Percentiles rank a stretch among this genome's conserved stretches.
Conservation (phyloP, 306 rosid genomes). For the Vicia sativa region DNA sequence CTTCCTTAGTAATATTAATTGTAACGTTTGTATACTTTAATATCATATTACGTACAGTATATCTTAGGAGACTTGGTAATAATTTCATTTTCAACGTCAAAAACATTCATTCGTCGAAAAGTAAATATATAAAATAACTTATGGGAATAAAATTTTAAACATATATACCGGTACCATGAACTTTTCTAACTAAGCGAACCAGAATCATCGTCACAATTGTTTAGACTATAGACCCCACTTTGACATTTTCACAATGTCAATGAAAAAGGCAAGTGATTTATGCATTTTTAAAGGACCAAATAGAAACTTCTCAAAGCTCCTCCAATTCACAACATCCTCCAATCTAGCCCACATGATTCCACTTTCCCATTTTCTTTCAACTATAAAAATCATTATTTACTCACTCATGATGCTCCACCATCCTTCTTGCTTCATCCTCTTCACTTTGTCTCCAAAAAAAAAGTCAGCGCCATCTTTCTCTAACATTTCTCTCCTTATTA, state of each 20-base stretch:
- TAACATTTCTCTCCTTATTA: background rate
- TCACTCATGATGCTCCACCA: conserved; percentile 48
- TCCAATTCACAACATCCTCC: conserved; percentile 37
- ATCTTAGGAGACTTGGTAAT: no score
- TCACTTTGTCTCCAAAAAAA: conserved; percentile 3
- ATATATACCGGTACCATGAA: background rate
- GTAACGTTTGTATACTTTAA: no score
- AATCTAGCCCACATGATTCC: conserved; percentile 4
- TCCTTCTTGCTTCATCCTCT: conserved; percentile 38
- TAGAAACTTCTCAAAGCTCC: conserved; percentile 23
- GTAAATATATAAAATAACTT: no score
- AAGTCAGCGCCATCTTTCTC: conserved; percentile 27
- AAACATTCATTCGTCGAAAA: no score
- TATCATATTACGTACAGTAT: no score
- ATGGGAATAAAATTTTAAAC: no score
- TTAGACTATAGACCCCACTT: conserved; percentile 18
- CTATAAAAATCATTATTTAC: conserved; percentile 60
- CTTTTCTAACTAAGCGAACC: conserved; percentile 21
- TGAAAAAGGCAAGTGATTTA: conserved; percentile 42
- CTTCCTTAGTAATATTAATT: no score
- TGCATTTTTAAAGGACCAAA: conserved; percentile 19
- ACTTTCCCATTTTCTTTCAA: conserved; percentile 13
- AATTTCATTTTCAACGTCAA: no score
- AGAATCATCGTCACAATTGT: conserved; percentile 20
- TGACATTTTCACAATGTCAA: conserved; percentile 53